Evolutionary conservation across 2,329 filamentous ascomycete species (phyloP).

Genomic region (Grosmannia clavigera): DNA sequence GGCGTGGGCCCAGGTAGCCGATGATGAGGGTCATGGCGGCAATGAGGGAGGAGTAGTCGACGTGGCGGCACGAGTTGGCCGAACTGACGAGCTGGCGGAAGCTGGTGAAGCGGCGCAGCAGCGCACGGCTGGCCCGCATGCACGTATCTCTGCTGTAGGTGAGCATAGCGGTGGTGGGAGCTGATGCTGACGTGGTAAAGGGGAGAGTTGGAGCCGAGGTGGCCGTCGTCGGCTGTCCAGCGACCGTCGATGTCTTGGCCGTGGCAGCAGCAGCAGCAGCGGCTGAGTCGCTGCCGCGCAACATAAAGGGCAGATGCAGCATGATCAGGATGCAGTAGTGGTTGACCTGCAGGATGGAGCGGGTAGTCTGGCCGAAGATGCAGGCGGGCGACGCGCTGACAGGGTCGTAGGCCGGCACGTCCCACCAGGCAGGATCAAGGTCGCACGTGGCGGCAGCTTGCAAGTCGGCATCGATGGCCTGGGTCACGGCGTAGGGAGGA

Average conservation of each 20-base stretch:
- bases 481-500: slow-evolving; percentile 26
- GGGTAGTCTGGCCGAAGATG: slow-evolving; percentile 19
- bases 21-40: slow-evolving; percentile 38
- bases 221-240: background rate
- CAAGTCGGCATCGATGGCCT: slow-evolving; percentile 34
- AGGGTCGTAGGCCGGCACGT: slow-evolving; percentile 19
- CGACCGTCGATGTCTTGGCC: background rate
- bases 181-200: background rate
- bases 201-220: background rate
- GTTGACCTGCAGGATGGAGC: slow-evolving; percentile 34
- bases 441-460: slow-evolving; percentile 22
- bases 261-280: slow-evolving; percentile 15
- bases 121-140: slow-evolving; percentile 36
- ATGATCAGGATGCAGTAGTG: slow-evolving; percentile 38
- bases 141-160: slow-evolving; percentile 34
- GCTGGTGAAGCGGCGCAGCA: slow-evolving; percentile 34
- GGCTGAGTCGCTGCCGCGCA: slow-evolving; percentile 16
- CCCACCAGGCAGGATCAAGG: slow-evolving; percentile 37
- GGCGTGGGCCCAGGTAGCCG: slow-evolving; percentile 30
- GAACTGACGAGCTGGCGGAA: slow-evolving; percentile 28
- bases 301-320: slow-evolving; percentile 43
- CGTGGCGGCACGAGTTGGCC: slow-evolving; percentile 30
- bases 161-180: background rate
- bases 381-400: slow-evolving; percentile 9
- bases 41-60: slow-evolving; percentile 40